Evolutionary conservation across 768 basidiomycete genomes (phyloP), one percentile per base, ranked within the genome.

Genomic region (Pleurotus citrinopileatus): DNA sequence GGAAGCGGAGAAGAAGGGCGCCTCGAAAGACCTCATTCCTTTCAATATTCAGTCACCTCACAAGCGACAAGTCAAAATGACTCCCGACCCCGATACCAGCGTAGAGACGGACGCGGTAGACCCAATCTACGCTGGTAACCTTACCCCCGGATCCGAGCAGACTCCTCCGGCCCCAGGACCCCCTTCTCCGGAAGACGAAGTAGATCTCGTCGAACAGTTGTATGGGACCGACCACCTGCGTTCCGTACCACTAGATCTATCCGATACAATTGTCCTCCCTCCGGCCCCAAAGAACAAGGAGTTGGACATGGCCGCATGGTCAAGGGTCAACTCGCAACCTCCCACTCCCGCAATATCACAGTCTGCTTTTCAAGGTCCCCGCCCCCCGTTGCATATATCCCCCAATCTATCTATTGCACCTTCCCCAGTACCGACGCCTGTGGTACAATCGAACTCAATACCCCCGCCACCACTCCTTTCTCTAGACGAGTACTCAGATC

Each of bases 151-250:
- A 10, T 10, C 12, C 2, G 12, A 13, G 8, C 48, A 28, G n/a
- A 20, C 34, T 20, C 8, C 48, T 37, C 27, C 48, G 0, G 22
- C n/a, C n/a, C 27, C 45, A 9, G 47, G 61, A 50, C 63, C 64
- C 42, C 60, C 60, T 50, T 61, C 66, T 44, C 82, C 84, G 10
- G 84, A 89, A 23, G 94, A 95, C 69, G 96, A 99, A 71, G 86
- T 99, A 59, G 97, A 99, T 67, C 78, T 99, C 4, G 93, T 98
- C 3, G 97, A 99, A 65, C 97, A 99, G 66, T 72, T 98, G 0
- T 98, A 94, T 59, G 96, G 96, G 12, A 70, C 81, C 29, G 83
- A 87, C 46, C 79, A 88, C 56, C 75, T 95, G 15, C 81, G 84
- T 28, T 85, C 84, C 48, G 75, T 77, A 43, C 70, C 83, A 37